Base-by-base conservation (phyloP, 78 protist species). In the Dictyostelium discoideum region DNA sequence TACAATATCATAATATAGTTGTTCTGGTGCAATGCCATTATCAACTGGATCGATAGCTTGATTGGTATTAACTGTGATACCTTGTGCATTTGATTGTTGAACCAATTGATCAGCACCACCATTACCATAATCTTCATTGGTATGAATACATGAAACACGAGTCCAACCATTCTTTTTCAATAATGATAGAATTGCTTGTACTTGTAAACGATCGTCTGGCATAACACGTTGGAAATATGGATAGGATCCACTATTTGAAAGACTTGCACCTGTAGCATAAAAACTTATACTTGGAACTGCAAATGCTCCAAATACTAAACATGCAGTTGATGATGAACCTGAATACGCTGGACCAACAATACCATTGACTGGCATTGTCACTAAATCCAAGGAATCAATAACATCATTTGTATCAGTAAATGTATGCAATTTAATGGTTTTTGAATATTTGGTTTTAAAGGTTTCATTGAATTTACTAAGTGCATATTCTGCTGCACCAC, bases 61-160 rank as follows among this genome's bases (percentile, higher is more conserved):
- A 69, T 79, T 89, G 18, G 94, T 89, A 77, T 89, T 84, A 1
- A 89, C 87, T 1, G 94, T 80, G 3, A 89, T 32, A 65, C 87
- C 94, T 5, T 18, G 4, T 0, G 26, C 46, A 69, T 81, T 81
- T 7, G 94, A 85, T 48, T 80, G 48, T 46, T 48, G 86, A 16
- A 81, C 73, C 8, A 89, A 81, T 57, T 79, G 39, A 40, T 81
- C 84, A 11, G 87, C 86, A 89, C 94, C 94, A 46, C 94, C 94
- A 65, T 46, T 89, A 63, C 94, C 94, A 63, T 89, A 89, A 78
- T 89, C 94, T 67, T 89, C 94, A 20, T 67, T 81, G n/a, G 94
- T 89, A 48, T 89, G 94, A 6, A 89, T 83, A 69, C 94, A 89
- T 32, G 94, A 89, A 48, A 89, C 72, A 57, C 94, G 78, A 3